Conservation (phyloP, 2,329 filamentous ascomycete species). For the Trichophaea hybrida region DNA sequence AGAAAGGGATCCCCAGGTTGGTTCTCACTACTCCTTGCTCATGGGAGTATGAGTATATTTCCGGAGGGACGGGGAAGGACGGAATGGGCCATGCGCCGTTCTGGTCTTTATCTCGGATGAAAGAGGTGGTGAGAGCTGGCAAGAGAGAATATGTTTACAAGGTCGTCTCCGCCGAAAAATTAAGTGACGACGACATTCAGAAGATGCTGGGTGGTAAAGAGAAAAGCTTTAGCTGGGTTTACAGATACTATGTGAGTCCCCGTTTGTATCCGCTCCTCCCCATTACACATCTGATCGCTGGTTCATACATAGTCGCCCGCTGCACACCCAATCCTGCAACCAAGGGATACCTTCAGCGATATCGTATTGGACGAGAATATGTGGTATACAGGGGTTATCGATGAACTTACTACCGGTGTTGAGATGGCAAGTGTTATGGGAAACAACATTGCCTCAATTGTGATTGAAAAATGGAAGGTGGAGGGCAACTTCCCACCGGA, state of each 20-base stretch:
- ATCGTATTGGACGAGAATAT: conserved; percentile 49
- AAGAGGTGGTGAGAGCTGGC: neutral
- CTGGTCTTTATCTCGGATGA: neutral
- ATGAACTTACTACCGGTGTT: conserved; percentile 93
- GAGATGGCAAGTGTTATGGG: conserved; percentile 89
- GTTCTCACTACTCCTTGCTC: neutral
- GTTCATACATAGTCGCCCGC: conserved; percentile 9
- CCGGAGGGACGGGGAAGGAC: neutral
- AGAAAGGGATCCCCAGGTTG: neutral
- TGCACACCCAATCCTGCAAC: conserved; percentile 11
- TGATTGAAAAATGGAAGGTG: neutral
- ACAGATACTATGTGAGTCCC: neutral
- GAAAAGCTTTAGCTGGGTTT: neutral
- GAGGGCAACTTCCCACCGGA: neutral
- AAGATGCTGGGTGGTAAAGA: neutral
- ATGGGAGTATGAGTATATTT: neutral
- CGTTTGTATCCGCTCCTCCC: no score
- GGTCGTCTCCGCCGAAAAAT: neutral
- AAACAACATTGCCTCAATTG: conserved; percentile 41
- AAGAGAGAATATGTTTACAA: neutral
- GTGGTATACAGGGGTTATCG: conserved; percentile 63
- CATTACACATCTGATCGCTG: no score
- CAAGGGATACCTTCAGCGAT: conserved; percentile 68
- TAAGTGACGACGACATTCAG: neutral
- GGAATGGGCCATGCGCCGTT: neutral